Evolutionary conservation across 352 stramenopile species (phyloP), one percentile per base, ranked within the genome.

Genomic region (Pythium vanterpoolii): DNA sequence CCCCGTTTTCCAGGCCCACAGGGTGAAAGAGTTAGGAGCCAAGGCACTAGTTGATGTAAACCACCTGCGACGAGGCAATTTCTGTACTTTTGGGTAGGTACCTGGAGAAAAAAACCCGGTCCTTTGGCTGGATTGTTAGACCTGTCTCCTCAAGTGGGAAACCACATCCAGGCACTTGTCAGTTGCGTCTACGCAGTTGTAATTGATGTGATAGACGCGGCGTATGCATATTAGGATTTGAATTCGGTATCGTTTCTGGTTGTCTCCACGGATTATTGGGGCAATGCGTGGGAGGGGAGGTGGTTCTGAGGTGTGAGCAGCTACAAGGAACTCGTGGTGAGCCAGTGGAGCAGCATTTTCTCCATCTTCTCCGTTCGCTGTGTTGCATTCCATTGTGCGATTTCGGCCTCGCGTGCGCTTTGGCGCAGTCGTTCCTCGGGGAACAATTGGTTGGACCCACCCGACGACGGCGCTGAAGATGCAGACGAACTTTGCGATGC

Each of bases 281-380:
- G 30, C 19, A 38, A 21, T 56, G 34, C 9, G 8, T 39, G 8
- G 5, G 18, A 48, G 44, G 13, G 27, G 24, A 16, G 26, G 42
- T 75, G 48, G 50, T 67, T 43, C 14, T 23, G 24, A 51, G 16
- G n/a, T 27, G 44, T 51, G n/a, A 9, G 19, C 43, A 51, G 53
- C 40, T 69, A 87, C 27, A 72, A 61, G 26, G 71, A 60, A 40
- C 60, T 72, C 2, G 78, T 81, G 19, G 81, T 85, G 54, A 93
- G 69, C 66, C 86, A 77, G 57, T 87, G 64, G n/a, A 86, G 46
- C 26, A 93, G 65, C 24, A 93, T 71, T 53, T 74, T 77, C 55
- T 89, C 79, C 83, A 90, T 89, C 30, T 74, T 81, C 55, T 89
- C 80, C 1, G 80, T 79, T 26, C 80, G 79, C 46, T 88, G 77